These are phyloP conservation scores for Lentinula guzmanii DNA, from an alignment of 768 basidiomycete species.

Conservation along the genomic window DNA sequence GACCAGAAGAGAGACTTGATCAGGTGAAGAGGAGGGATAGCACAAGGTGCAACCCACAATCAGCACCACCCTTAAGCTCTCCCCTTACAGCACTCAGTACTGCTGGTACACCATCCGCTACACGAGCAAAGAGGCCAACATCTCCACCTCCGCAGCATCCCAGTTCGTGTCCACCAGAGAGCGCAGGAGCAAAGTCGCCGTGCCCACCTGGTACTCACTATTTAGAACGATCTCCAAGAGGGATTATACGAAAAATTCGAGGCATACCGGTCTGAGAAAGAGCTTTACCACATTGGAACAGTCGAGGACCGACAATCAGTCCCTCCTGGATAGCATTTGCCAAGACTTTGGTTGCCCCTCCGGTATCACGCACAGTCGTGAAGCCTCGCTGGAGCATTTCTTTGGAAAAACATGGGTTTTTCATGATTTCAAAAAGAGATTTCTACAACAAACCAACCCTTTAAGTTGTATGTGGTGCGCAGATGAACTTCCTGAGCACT, in stretches of 20 bases:
- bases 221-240: not conserved
- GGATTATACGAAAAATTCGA: not conserved
- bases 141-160: conserved; percentile 30
- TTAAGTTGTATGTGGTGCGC: conserved; percentile 30
- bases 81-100: conserved; percentile 28
- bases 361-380: conserved; percentile 33
- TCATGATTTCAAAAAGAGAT: too few species aligned
- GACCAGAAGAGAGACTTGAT: not conserved
- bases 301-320: conserved; percentile 27
- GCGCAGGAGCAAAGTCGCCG: conserved; percentile 22
- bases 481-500: conserved; percentile 26
- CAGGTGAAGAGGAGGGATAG: not conserved
- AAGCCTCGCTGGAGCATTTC: conserved; percentile 34
- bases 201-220: conserved; percentile 24
- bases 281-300: conserved; percentile 32
- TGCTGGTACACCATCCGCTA: conserved; percentile 31
- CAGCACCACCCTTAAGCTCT: conserved; percentile 31
- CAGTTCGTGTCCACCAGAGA: conserved; percentile 13
- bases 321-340: conserved; percentile 32
- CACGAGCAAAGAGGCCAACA: conserved; percentile 19
- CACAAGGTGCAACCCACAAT: conserved; percentile 15
- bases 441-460: conserved; percentile 15
- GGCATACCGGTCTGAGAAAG: conserved; percentile 31
- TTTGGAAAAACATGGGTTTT: conserved; percentile 1
- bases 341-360: conserved; percentile 30